These are phyloP conservation scores for Sordaria brevicollis DNA, from an alignment of 495 filamentous ascomycete genomes.

Conservation along the genomic window DNA sequence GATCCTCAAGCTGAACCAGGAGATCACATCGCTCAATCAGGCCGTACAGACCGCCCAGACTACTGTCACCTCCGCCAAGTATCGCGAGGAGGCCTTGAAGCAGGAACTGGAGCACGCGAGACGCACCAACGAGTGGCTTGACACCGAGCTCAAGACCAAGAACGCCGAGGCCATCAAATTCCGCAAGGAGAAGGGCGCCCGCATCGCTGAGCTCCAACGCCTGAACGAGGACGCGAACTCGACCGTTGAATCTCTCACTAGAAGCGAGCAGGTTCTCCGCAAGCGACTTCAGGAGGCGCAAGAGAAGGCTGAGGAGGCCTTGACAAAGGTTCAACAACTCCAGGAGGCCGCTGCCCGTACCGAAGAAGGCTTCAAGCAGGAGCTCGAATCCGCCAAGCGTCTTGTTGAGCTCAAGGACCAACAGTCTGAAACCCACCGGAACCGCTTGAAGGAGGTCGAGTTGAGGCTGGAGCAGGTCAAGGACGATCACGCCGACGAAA, in stretches of 20 bases:
- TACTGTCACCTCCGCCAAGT: constrained; percentile 63
- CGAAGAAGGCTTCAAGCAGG: constrained; percentile 72
- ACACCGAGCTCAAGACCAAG: constrained; percentile 82
- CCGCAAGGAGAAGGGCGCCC: constrained; percentile 85
- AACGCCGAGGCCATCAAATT: constrained; percentile 74
- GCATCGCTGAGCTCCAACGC: constrained; percentile 77
- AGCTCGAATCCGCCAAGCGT: constrained; percentile 67
- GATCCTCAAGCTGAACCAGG: constrained; percentile 67
- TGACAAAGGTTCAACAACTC: constrained; percentile 69
- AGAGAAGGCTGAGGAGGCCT: constrained; percentile 73
- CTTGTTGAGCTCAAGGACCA: constrained; percentile 80
- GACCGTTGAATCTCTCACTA: constrained; percentile 62
- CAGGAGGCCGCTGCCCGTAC: constrained; percentile 69
- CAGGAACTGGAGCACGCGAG: constrained; percentile 82
- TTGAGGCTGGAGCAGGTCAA: constrained; percentile 63
- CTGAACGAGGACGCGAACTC: constrained; percentile 74
- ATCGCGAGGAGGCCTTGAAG: constrained; percentile 76
- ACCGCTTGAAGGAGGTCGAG: constrained; percentile 74
- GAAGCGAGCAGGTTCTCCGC: constrained; percentile 70
- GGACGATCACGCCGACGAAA: constrained; percentile 70
- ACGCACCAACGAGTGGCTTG: constrained; percentile 85
- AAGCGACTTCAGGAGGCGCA: constrained; percentile 72
- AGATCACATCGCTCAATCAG: constrained; percentile 70
- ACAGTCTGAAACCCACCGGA: constrained; percentile 67
- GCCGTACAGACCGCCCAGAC: constrained; percentile 70